Evolutionary conservation across 176 grass and related monocot species (phyloP), one percentile per base, ranked within the genome.

Genomic region (Areca catechu): DNA sequence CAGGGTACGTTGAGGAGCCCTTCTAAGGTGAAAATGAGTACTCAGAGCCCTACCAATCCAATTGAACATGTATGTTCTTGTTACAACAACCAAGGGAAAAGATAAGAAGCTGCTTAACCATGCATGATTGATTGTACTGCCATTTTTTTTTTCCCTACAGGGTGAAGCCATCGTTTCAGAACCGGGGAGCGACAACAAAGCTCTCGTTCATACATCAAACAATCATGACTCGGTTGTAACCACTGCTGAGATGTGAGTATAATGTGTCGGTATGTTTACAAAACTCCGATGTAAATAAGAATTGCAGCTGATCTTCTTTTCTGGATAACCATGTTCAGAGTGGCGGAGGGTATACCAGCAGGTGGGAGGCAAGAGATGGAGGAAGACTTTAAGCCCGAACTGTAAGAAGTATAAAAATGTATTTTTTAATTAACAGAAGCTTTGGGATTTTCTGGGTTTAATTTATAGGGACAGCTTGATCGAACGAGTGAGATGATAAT

Each of bases 1-100:
- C 74, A 93, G 83, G 83, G 83, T 61, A 93, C 89, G 12, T 53
- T 93, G 61, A 88, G 83, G 78, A 88, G 66, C 77, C 82, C 69
- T 54, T 54, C 74, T 14, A 93, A 75, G 62, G 80, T 80, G 61
- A 81, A 86, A 75, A 68, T 64, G 20, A n/a, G 12, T 21, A 15
- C 3, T 25, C 77, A 75, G 50, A 71, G 53, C 77, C 62, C 65
- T 75, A 30, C 67, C 21, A 57, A 67, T 80, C 22, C 70, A 66
- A 54, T 62, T 63, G 89, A 81, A 17, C 73, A 81, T 80, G 83
- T 93, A 43, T 43, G 34, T 7, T 43, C 10, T 43, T 14, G 10
- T 12, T 14, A 3, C 10, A 2, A 3, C 1, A 43, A 43, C 34
- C 14, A 9, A 9, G 34, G 3, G 9, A 43, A 43, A 43, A 12